Evolutionary conservation across 441 rosid genomes (phyloP).

Genomic region (Francoa sonchifolia): DNA sequence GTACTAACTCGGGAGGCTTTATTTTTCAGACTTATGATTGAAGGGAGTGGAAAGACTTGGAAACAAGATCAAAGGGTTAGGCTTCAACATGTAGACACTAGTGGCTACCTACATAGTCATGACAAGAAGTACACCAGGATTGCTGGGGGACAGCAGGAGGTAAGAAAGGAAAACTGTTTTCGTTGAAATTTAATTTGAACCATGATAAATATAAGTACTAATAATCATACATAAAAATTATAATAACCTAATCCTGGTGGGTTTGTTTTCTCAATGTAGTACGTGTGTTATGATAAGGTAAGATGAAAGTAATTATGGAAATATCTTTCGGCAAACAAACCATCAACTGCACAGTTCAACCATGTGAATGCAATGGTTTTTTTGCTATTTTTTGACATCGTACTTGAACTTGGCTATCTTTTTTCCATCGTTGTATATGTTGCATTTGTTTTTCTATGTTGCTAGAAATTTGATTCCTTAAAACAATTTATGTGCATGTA

Average conservation of each 20-base stretch:
- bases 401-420: too few relatives aligned
- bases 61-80: conserved; percentile 83
- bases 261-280: too few relatives aligned
- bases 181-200: background rate
- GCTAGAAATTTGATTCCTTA: too few relatives aligned
- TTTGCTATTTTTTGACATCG: too few relatives aligned
- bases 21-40: conserved; percentile 54
- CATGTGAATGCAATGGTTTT: too few relatives aligned
- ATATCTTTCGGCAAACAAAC: too few relatives aligned
- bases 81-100: conserved; percentile 86
- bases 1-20: background rate
- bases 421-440: too few relatives aligned
- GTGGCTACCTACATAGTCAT: conserved; percentile 89
- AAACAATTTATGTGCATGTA: conserved; percentile 8
- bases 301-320: too few relatives aligned
- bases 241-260: background rate
- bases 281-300: too few relatives aligned
- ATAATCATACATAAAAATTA: conserved; percentile 1
- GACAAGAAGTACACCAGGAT: conserved; percentile 87
- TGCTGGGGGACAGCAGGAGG: conserved; percentile 99
- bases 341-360: too few relatives aligned
- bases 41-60: conserved; percentile 91
- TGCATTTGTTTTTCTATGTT: too few relatives aligned
- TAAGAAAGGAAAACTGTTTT: conserved; percentile 15
- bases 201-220: background rate